Evolutionary conservation across 345 rosid genomes (phyloP).

Genomic region (Gossypium sturtianum): DNA sequence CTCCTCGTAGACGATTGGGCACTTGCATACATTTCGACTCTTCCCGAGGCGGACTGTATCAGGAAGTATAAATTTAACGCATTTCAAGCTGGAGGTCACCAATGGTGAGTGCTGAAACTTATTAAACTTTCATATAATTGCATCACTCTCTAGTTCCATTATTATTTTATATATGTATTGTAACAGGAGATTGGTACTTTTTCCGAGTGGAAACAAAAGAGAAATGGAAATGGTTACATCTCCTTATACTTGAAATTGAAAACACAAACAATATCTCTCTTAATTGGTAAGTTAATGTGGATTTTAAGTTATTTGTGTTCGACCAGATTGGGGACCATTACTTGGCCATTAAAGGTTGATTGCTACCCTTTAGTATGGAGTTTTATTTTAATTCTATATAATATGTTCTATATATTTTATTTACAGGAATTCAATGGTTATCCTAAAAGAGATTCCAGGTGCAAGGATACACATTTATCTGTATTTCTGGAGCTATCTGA

Average conservation of each 20-base stretch:
- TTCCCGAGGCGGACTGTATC: no score
- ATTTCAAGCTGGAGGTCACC: neutral
- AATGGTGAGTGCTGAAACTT: neutral
- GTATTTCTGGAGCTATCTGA: no score
- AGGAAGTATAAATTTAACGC: neutral
- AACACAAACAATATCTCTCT: neutral
- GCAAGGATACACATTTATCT: no score
- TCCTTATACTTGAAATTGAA: neutral
- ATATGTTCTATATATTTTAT: no score
- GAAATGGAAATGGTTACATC: neutral
- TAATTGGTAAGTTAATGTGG: neutral
- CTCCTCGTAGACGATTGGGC: no score
- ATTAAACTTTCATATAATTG: neutral
- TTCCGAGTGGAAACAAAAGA: neutral
- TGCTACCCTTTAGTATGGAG: neutral
- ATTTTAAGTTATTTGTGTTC: neutral
- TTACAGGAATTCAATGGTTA: no score
- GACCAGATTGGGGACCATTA: neutral
- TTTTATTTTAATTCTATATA: no score
- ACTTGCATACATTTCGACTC: no score
- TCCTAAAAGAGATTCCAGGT: no score
- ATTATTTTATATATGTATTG: no score
- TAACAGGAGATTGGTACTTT: neutral
- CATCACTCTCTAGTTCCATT: neutral
- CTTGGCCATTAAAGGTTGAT: neutral